phyloP scores from a whole-genome alignment of 345 rosid genomes.

The Hibiscus tridactylites region DNA sequence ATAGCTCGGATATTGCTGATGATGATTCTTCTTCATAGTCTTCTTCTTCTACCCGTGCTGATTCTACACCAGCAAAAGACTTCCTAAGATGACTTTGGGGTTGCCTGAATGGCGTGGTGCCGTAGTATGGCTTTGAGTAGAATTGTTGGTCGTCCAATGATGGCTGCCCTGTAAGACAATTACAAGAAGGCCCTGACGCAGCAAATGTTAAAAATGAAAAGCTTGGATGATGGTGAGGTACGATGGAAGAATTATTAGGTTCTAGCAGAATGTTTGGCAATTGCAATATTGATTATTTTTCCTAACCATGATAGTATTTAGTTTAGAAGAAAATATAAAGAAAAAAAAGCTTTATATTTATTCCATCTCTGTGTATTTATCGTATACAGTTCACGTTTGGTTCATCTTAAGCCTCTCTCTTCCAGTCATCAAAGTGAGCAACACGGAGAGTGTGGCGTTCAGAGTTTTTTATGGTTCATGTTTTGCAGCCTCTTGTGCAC shows the following conservation, averaged over 20 bases:
- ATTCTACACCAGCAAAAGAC: slow-evolving; percentile 44
- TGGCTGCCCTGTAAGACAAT: slow-evolving; percentile 53
- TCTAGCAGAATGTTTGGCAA: background rate
- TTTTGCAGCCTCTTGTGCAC: background rate
- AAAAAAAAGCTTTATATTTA: background rate
- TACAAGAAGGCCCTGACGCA: slow-evolving; percentile 43
- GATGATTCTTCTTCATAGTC: slow-evolving; percentile 39
- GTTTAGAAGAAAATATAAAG: background rate
- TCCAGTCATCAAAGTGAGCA: background rate
- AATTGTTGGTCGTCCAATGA: slow-evolving; percentile 45
- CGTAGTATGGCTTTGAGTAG: slow-evolving; percentile 37
- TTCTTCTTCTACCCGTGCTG: slow-evolving; percentile 28
- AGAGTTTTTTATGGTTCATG: background rate
- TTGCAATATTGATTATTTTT: background rate
- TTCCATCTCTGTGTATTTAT: background rate
- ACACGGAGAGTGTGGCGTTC: background rate
- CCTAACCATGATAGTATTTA: background rate
- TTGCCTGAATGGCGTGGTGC: slow-evolving; percentile 32
- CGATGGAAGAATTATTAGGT: background rate
- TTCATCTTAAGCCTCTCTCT: background rate
- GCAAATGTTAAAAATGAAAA: slow-evolving; percentile 7
- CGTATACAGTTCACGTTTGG: background rate
- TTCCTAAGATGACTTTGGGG: slow-evolving; percentile 29
- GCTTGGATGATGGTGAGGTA: background rate
- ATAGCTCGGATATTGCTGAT: slow-evolving; percentile 46